phyloP scores from a whole-genome alignment of 2,329 filamentous ascomycete genomes.

The Penicillium occitanis region DNA sequence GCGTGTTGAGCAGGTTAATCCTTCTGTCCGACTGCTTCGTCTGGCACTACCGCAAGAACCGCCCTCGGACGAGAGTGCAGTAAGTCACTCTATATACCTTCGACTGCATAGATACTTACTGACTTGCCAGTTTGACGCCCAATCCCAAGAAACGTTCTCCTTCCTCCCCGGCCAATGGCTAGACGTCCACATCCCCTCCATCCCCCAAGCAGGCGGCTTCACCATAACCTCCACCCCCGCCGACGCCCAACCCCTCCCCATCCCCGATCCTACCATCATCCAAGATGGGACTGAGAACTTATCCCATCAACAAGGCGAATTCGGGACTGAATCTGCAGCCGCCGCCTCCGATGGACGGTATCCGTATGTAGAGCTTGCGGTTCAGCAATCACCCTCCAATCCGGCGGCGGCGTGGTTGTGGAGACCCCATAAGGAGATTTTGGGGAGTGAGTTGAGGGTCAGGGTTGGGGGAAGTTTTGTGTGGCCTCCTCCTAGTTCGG shows the following conservation, averaged over 20 bases:
- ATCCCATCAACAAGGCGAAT: slow-evolving; percentile 23
- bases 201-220: slow-evolving; percentile 76
- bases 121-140: slow-evolving; percentile 2
- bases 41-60: slow-evolving; percentile 56
- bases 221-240: slow-evolving; percentile 78
- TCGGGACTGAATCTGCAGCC: slow-evolving; percentile 25
- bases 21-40: slow-evolving; percentile 65
- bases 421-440: slow-evolving; percentile 56
- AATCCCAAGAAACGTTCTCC: slow-evolving; percentile 44
- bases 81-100: slow-evolving; percentile 36
- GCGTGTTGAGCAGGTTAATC: slow-evolving; percentile 64
- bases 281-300: slow-evolving; percentile 15
- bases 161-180: slow-evolving; percentile 87
- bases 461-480: slow-evolving; percentile 79
- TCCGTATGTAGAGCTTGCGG: slow-evolving; percentile 71
- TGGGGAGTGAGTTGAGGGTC: slow-evolving; percentile 61
- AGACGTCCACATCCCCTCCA: slow-evolving; percentile 71
- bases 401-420: slow-evolving; percentile 76
- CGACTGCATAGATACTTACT: background rate
- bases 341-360: slow-evolving; percentile 30
- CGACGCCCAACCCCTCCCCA: slow-evolving; percentile 44
- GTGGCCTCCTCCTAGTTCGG: slow-evolving; percentile 63
- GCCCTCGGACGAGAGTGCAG: slow-evolving; percentile 41
- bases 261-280: slow-evolving; percentile 23
- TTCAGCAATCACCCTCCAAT: slow-evolving; percentile 70